A percentile compares a stretch with the other conserved stretches of the same genome.
phyloP scores from a whole-genome alignment of 768 basidiomycete species.

The Termitomyces sp. region DNA sequence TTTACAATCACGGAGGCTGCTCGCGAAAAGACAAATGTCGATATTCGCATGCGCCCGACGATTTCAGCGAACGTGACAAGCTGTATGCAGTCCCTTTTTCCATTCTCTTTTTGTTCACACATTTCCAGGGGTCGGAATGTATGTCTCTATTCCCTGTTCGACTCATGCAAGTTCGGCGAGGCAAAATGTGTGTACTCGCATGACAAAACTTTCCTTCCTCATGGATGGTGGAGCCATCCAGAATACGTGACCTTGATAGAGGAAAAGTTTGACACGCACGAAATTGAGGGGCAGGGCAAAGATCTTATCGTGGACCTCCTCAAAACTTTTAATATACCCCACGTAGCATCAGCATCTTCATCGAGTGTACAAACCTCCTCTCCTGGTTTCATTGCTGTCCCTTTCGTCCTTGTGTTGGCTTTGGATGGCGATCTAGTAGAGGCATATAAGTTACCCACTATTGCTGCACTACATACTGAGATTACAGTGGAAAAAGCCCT shows the following conservation, averaged over 20 bases:
- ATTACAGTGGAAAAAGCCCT: conserved; percentile 17
- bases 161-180: conserved; percentile 29
- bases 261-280: not conserved
- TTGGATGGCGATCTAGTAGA: conserved; percentile 20
- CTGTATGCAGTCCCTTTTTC: conserved; percentile 27
- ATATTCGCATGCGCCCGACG: conserved; percentile 48
- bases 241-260: not conserved
- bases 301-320: not conserved
- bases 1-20: conserved; percentile 48
- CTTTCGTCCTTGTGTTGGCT: conserved; percentile 25
- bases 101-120: not conserved
- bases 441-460: conserved; percentile 19
- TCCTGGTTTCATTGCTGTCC: not conserved
- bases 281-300: not conserved
- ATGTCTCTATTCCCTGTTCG: conserved; percentile 31
- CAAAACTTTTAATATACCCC: not conserved
- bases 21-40: conserved; percentile 30
- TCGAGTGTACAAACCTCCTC: not conserved
- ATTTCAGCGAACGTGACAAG: conserved; percentile 42
- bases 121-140: conserved; percentile 23
- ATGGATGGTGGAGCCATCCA: conserved; percentile 40
- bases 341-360: not conserved
- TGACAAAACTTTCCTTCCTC: conserved; percentile 36
- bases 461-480: conserved; percentile 22
- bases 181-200: conserved; percentile 45